These are phyloP conservation scores for Casuarina glauca DNA, from an alignment of 306 rosid species.

Conservation along the genomic window DNA sequence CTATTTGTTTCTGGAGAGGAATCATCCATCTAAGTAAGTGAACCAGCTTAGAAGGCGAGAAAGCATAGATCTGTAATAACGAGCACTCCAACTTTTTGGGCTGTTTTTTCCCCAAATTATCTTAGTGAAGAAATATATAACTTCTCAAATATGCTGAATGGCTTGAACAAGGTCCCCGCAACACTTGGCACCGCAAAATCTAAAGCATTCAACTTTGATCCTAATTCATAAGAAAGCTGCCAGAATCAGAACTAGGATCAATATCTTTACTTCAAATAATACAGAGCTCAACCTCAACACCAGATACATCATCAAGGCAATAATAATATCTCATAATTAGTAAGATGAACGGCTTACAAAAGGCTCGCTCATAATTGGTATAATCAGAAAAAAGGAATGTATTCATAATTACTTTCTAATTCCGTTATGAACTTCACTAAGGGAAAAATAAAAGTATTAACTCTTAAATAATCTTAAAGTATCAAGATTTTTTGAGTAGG, in stretches of 20 bases:
- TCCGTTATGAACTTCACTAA: slow-evolving; percentile 2
- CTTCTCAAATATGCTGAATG: slow-evolving; percentile 12
- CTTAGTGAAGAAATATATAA: slow-evolving; percentile 15
- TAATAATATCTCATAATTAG: neutral
- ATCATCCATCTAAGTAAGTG: slow-evolving; percentile 65
- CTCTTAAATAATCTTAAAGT: neutral
- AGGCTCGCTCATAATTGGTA: neutral
- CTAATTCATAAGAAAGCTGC: slow-evolving; percentile 35
- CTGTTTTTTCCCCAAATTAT: slow-evolving; percentile 26
- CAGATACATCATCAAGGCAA: neutral
- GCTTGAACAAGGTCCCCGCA: slow-evolving; percentile 28
- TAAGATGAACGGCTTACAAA: slow-evolving; percentile 3
- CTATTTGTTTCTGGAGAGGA: slow-evolving; percentile 44
- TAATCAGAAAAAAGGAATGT: neutral
- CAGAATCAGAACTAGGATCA: slow-evolving; percentile 20
- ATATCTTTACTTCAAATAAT: neutral
- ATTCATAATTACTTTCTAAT: slow-evolving; percentile 10
- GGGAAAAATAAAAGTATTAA: slow-evolving; percentile 6
- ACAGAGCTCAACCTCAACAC: slow-evolving; percentile 8
- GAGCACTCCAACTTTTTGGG: slow-evolving; percentile 26
- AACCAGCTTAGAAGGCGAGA: slow-evolving; percentile 35
- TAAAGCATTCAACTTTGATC: slow-evolving; percentile 10
- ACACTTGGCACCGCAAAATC: slow-evolving; percentile 13
- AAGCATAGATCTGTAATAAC: slow-evolving; percentile 43
- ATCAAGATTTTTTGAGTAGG: slow-evolving; percentile 6